Conservation (phyloP, 306 rosid species). For the Medicago lupulina region DNA sequence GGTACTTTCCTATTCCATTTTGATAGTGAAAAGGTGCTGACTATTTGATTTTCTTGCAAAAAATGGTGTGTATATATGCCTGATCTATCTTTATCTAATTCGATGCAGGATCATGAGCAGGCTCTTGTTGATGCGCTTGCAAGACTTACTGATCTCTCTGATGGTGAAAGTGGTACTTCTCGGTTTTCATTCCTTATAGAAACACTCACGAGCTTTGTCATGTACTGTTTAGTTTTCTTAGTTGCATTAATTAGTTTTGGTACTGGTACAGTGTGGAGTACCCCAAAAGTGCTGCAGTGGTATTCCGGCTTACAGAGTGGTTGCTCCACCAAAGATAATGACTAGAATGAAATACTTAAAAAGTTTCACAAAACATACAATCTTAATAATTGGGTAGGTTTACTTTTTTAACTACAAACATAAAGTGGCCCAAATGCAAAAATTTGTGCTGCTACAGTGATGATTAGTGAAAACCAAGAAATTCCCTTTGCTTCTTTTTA, state of each 20-base stretch:
- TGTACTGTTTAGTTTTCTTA: constrained; percentile 29
- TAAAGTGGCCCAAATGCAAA: not conserved
- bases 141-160: constrained; percentile 75
- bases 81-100: constrained; percentile 35
- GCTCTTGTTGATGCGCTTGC: constrained; percentile 88
- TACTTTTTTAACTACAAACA: not conserved
- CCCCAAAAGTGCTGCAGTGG: constrained; percentile 5
- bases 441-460: not conserved
- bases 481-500: not conserved
- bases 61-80: not conserved
- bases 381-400: not conserved
- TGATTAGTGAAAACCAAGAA: not conserved
- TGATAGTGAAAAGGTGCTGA: not conserved
- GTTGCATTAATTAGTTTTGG: not conserved
- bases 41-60: constrained; percentile 21
- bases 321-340: not conserved
- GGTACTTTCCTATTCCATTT: constrained; percentile 46
- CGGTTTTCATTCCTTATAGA: constrained; percentile 22
- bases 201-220: constrained; percentile 16
- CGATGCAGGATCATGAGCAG: constrained; percentile 86
- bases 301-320: not conserved
- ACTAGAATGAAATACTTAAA: not conserved
- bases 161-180: constrained; percentile 83
- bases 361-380: not conserved
- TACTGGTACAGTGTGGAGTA: not conserved